phyloP scores from a whole-genome alignment of 208 protist species.

The Wallacemonas sp. region DNA sequence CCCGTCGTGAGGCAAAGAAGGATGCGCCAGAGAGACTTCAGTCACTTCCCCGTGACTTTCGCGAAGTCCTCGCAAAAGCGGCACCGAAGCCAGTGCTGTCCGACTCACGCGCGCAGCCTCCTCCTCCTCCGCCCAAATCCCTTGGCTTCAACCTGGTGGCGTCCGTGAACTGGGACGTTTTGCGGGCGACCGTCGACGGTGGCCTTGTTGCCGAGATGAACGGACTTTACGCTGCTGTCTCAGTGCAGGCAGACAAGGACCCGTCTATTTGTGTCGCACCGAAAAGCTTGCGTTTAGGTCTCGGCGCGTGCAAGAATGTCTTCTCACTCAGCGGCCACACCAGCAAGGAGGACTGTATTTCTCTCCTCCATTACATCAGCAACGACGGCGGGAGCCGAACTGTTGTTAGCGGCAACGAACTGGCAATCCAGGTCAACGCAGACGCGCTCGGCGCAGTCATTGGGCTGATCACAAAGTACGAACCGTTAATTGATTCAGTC shows the following conservation, averaged over 20 bases:
- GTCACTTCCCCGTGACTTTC: not conserved
- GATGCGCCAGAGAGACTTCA: not conserved
- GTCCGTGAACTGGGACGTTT: slow-evolving; percentile 4
- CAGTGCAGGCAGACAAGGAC: not conserved
- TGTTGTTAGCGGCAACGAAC: not conserved
- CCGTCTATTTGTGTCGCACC: slow-evolving; percentile 4
- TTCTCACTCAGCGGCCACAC: slow-evolving; percentile 1
- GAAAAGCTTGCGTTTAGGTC: not conserved
- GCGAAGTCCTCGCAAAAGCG: not conserved
- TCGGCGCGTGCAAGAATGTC: slow-evolving; percentile 6
- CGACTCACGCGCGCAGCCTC: too few relatives aligned
- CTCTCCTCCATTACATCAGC: slow-evolving; percentile 4
- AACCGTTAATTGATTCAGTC: slow-evolving; percentile 4
- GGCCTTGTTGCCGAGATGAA: slow-evolving; percentile 8
- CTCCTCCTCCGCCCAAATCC: too few relatives aligned
- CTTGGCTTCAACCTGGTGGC: slow-evolving; percentile 7
- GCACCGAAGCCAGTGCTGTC: too few relatives aligned
- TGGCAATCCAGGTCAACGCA: slow-evolving; percentile 4
- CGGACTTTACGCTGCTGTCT: not conserved
- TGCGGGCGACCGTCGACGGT: not conserved
- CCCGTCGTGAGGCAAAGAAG: slow-evolving; percentile 8
- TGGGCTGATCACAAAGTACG: not conserved
- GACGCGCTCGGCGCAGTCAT: slow-evolving; percentile 4
- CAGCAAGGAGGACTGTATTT: not conserved
- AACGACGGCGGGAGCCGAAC: slow-evolving; percentile 5